Evolutionary conservation across 1,139 yeast species (phyloP).

Genomic region (Diutina pseudorugosa): DNA sequence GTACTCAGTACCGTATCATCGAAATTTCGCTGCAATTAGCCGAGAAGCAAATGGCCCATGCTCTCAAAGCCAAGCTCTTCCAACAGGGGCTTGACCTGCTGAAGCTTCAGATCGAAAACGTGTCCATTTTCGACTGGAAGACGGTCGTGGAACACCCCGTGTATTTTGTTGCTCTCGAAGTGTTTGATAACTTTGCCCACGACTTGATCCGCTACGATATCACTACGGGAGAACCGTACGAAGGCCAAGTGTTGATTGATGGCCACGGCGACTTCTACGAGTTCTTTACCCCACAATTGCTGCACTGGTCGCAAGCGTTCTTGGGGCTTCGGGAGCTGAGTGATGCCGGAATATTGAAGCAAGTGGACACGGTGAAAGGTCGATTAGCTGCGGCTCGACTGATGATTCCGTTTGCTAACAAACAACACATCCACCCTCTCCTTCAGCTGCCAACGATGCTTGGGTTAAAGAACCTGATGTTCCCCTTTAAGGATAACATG

Average conservation of each 20-base stretch:
- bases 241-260: slow-evolving; percentile 70
- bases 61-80: slow-evolving; percentile 22
- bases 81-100: slow-evolving; percentile 28
- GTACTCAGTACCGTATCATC: slow-evolving; percentile 61
- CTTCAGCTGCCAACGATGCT: slow-evolving; percentile 23
- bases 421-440: slow-evolving; percentile 28
- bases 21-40: slow-evolving; percentile 68
- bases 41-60: slow-evolving; percentile 39
- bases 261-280: slow-evolving; percentile 69
- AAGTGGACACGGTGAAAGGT: slow-evolving; percentile 13
- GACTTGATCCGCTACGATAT: slow-evolving; percentile 72
- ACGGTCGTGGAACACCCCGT: slow-evolving; percentile 55
- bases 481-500: slow-evolving; percentile 57
- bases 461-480: slow-evolving; percentile 18
- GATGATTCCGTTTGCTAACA: slow-evolving; percentile 19
- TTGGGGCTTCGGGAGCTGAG: slow-evolving; percentile 44
- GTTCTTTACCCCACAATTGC: slow-evolving; percentile 58
- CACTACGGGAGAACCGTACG: slow-evolving; percentile 53
- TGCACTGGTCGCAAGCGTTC: slow-evolving; percentile 44
- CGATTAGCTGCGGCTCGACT: slow-evolving; percentile 16
- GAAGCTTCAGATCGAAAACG: slow-evolving; percentile 55
- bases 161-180: slow-evolving; percentile 72
- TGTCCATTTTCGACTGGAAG: slow-evolving; percentile 70
- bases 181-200: slow-evolving; percentile 77
- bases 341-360: slow-evolving; percentile 19